Evolutionary conservation across 2,329 filamentous ascomycete genomes (phyloP).

Genomic region (Xylaria sp.): DNA sequence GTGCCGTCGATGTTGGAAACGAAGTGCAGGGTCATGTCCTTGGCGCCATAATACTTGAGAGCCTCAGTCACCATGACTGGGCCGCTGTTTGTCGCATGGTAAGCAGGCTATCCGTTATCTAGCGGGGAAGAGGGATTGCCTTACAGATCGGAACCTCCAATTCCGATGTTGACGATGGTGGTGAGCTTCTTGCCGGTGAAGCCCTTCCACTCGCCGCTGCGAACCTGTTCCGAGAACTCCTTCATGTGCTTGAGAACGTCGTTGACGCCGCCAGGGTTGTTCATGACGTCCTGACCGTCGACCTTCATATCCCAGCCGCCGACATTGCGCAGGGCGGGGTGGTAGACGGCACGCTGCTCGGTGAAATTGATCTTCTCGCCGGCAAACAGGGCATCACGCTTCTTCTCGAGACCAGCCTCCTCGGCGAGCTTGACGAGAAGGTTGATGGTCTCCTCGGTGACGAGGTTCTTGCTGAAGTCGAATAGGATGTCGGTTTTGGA

Average conservation of each 20-base stretch:
- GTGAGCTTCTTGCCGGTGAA: slow-evolving; percentile 97
- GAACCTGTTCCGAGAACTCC: slow-evolving; percentile 94
- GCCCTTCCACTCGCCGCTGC: slow-evolving; percentile 96
- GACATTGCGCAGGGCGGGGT: slow-evolving; percentile 92
- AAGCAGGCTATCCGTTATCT: slow-evolving; percentile 1
- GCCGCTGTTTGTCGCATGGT: slow-evolving; percentile 65
- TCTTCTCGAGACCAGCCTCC: slow-evolving; percentile 89
- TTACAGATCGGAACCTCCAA: slow-evolving; percentile 97
- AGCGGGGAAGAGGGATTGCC: slow-evolving; percentile 51
- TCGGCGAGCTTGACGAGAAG: slow-evolving; percentile 90
- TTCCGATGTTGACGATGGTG: slow-evolving; percentile 96
- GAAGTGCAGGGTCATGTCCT: slow-evolving; percentile 90
- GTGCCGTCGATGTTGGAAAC: slow-evolving; percentile 99
- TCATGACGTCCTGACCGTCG: slow-evolving; percentile 92
- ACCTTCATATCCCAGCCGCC: slow-evolving; percentile 84
- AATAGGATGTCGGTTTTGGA: slow-evolving; percentile 90
- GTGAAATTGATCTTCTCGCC: slow-evolving; percentile 99
- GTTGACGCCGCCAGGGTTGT: slow-evolving; percentile 87
- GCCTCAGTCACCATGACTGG: slow-evolving; percentile 99
- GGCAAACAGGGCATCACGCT: slow-evolving; percentile 96
- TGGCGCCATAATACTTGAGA: slow-evolving; percentile 91
- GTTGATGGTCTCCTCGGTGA: slow-evolving; percentile 90
- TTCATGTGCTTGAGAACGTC: slow-evolving; percentile 96
- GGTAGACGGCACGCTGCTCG: slow-evolving; percentile 94
- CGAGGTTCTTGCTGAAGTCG: slow-evolving; percentile 99